Conservation (phyloP, 2,329 filamentous ascomycete genomes). For the Xylaria sp. region DNA sequence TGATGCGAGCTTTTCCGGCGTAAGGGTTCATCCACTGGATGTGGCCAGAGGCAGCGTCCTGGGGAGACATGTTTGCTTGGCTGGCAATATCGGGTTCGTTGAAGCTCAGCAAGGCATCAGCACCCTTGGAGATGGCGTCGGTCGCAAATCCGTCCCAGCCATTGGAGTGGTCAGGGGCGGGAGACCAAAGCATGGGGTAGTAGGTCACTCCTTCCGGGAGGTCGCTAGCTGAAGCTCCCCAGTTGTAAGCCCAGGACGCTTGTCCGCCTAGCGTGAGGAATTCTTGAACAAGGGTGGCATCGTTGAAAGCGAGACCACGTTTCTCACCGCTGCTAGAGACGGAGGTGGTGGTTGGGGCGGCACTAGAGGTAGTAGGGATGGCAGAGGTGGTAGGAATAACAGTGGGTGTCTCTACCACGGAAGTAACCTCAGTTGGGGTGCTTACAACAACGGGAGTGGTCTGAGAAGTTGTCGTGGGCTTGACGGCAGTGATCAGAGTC, state of each 20-base stretch:
- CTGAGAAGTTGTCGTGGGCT: constrained; percentile 36
- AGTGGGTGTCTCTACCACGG: constrained; percentile 22
- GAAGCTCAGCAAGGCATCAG: constrained; percentile 71
- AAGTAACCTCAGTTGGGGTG: constrained; percentile 14
- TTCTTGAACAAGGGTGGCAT: constrained; percentile 46
- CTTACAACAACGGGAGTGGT: constrained; percentile 24
- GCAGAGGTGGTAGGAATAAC: constrained; percentile 7
- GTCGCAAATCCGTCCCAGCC: constrained; percentile 64
- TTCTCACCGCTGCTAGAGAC: constrained; percentile 38
- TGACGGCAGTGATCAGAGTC: constrained; percentile 43
- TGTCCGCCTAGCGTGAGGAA: constrained; percentile 41
- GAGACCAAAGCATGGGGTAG: constrained; percentile 75
- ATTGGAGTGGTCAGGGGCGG: constrained; percentile 55
- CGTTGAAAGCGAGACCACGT: constrained; percentile 52
- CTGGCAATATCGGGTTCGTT: constrained; percentile 74
- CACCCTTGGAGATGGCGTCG: constrained; percentile 63
- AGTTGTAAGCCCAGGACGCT: constrained; percentile 52
- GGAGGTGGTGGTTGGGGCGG: constrained; percentile 12
- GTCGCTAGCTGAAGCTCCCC: constrained; percentile 47
- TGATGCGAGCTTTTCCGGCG: constrained; percentile 63
- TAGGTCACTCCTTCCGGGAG: constrained; percentile 62
- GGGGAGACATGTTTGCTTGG: constrained; percentile 70
- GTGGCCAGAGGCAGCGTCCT: constrained; percentile 63
- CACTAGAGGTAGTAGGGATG: constrained; percentile 18
- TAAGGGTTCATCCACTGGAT: constrained; percentile 67